phyloP scores from a whole-genome alignment of 1,284 basidiomycete genomes.

The Malassezia vespertilionis region DNA sequence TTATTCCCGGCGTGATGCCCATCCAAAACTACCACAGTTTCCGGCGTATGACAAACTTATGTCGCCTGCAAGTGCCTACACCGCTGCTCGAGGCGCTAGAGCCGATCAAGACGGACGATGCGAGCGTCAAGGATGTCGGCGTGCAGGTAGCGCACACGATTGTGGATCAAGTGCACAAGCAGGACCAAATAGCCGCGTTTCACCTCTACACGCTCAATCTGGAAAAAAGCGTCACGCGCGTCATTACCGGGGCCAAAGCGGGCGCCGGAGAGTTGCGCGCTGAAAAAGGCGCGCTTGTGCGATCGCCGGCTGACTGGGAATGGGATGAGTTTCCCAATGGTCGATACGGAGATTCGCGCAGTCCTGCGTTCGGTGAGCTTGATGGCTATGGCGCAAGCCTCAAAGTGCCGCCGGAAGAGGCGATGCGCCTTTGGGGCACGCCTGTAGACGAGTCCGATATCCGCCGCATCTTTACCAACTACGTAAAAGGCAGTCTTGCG shows the following conservation, averaged over 20 bases:
- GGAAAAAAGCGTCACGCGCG: slow-evolving; percentile 84
- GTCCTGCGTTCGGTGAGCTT: slow-evolving; percentile 44
- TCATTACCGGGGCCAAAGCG: slow-evolving; percentile 54
- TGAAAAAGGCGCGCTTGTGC: no score
- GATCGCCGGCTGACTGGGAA: slow-evolving; percentile 8
- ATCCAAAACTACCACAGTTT: slow-evolving; percentile 94
- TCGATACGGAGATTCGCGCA: slow-evolving; percentile 41
- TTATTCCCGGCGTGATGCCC: slow-evolving; percentile 95
- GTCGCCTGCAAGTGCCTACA: slow-evolving; percentile 67
- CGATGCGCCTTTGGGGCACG: slow-evolving; percentile 67
- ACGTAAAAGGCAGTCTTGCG: slow-evolving; percentile 59
- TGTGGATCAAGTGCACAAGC: slow-evolving; percentile 55
- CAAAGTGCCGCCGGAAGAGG: slow-evolving; percentile 53
- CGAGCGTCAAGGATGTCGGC: slow-evolving; percentile 79
- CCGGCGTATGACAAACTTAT: slow-evolving; percentile 76
- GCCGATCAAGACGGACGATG: slow-evolving; percentile 65
- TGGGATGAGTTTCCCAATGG: slow-evolving; percentile 48
- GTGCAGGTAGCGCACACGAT: slow-evolving; percentile 55
- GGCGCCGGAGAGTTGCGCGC: slow-evolving; percentile 16
- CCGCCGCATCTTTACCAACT: slow-evolving; percentile 64
- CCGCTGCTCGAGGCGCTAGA: slow-evolving; percentile 62
- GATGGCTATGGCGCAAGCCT: slow-evolving; percentile 45
- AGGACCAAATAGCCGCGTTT: slow-evolving; percentile 64
- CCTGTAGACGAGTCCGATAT: slow-evolving; percentile 65
- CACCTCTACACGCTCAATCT: slow-evolving; percentile 96